Conservation (phyloP, 331 rosid species). For the Malus hybrid region DNA sequence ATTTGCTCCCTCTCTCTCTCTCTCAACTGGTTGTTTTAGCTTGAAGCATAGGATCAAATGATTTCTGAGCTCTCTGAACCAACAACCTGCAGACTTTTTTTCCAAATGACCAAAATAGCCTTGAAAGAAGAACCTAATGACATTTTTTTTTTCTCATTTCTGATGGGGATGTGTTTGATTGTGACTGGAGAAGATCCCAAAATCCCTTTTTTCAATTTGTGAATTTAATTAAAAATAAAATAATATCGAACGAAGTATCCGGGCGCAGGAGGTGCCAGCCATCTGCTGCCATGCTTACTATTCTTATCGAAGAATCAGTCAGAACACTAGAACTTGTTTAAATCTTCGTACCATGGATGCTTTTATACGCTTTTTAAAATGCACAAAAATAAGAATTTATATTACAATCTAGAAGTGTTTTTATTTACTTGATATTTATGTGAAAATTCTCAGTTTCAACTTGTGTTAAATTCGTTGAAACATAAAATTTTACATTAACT, state of each 20-base stretch:
- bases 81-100: background rate
- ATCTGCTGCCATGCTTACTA: conserved; percentile 11
- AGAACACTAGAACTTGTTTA: conserved; percentile 13
- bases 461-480: too few relatives aligned
- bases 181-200: conserved; percentile 14
- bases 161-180: background rate
- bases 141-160: too few relatives aligned
- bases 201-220: conserved; percentile 7
- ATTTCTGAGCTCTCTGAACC: conserved; percentile 20
- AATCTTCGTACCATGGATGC: background rate
- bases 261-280: conserved; percentile 4
- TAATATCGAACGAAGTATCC: conserved; percentile 30
- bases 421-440: too few relatives aligned
- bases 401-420: too few relatives aligned
- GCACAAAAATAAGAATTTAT: too few relatives aligned
- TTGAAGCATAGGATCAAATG: conserved; percentile 37
- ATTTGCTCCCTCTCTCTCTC: background rate
- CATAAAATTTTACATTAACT: too few relatives aligned
- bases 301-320: conserved; percentile 51
- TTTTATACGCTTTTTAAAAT: conserved; percentile 1
- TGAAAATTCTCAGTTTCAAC: too few relatives aligned
- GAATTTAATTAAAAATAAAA: background rate
- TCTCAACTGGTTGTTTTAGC: conserved; percentile 24
- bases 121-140: background rate
- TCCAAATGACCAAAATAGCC: conserved; percentile 18